A percentile compares a stretch with the other conserved stretches of the same genome.
These are phyloP conservation scores for Hypoxylon intermedium DNA, from an alignment of 495 filamentous ascomycete genomes.

Conservation along the genomic window DNA sequence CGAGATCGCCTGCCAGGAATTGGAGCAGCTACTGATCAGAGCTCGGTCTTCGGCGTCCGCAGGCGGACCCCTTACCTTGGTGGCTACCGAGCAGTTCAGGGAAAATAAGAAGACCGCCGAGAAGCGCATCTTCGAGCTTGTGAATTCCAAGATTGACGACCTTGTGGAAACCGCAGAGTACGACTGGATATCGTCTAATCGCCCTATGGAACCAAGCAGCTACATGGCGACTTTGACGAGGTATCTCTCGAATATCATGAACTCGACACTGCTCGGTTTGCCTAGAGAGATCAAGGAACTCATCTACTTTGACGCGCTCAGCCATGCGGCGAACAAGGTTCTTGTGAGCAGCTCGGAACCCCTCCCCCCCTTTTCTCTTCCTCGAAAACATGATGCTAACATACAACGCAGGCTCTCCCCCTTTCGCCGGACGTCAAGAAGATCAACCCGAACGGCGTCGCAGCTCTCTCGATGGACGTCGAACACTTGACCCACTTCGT, in stretches of 20 bases:
- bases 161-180: constrained; percentile 97
- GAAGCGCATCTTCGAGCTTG: constrained; percentile 96
- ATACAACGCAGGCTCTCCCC: constrained; percentile 68
- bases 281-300: constrained; percentile 95
- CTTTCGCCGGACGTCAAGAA: constrained; percentile 77
- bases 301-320: constrained; percentile 96
- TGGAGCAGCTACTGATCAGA: constrained; percentile 81
- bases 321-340: constrained; percentile 86
- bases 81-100: constrained; percentile 83
- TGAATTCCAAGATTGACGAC: constrained; percentile 98
- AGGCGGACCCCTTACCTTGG: constrained; percentile 73
- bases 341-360: constrained; percentile 66
- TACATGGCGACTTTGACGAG: constrained; percentile 94
- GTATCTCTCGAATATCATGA: constrained; percentile 97
- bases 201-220: constrained; percentile 74
- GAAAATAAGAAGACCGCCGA: constrained; percentile 94
- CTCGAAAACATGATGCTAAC: constrained; percentile 1
- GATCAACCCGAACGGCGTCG: constrained; percentile 87
- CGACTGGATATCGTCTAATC: constrained; percentile 79
- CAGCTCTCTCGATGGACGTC: constrained; percentile 81
- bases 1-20: constrained; percentile 85
- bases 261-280: constrained; percentile 85
- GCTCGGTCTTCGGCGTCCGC: constrained; percentile 80
- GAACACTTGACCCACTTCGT: constrained; percentile 85
- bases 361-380: no score